Evolutionary conservation across 2,329 filamentous ascomycete genomes (phyloP), one percentile per base, ranked within the genome.

Genomic region (Paecilomyces variotii): DNA sequence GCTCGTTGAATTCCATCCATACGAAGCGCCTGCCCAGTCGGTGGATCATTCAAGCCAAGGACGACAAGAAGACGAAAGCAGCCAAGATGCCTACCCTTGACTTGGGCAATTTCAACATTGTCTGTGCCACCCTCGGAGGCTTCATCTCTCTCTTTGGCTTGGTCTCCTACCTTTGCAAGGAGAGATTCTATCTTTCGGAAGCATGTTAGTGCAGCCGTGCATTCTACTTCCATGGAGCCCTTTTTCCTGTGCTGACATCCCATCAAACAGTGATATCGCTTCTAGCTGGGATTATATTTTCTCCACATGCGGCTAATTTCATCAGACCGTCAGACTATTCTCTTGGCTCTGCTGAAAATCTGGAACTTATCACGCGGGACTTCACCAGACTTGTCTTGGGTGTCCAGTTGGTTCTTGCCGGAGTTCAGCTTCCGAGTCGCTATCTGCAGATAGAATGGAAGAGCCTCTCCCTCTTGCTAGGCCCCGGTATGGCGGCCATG

Each of bases 101-200:
- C 4, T 67, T 88, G 34, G 86, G 82, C 62, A 88, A 91, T 72
- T 96, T 96, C 80, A 95, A 96, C 74, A 88, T 94, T 63, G 84
- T 91, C 57, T 86, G 90, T 70, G 87, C 89, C 56, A 83, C 90
- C 6, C 75, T 96, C 11, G 92, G 92, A 12, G 92, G 90, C 1
- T 97, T 95, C 76, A 86, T 97, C 61, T 91, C 90, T 0, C 65
- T 95, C n/a, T 97, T 96, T 68, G 91, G 91, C 2, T 78, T 97
- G 51, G 90, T 97, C 0, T 96, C 91, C 0, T 96, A 91, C 70
- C 82, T 96, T 19, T 82, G 90, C 69, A 96, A 97, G 70, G 92
- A 96, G 76, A 88, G 86, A 59, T 93, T 90, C 70, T 96, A 96
- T 71, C 82, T 97, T 0, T 96, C 91, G 0, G 92, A 97, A 82